phyloP scores from a whole-genome alignment of 2,329 filamentous ascomycete genomes.

The Amesomyces nigricolor region DNA sequence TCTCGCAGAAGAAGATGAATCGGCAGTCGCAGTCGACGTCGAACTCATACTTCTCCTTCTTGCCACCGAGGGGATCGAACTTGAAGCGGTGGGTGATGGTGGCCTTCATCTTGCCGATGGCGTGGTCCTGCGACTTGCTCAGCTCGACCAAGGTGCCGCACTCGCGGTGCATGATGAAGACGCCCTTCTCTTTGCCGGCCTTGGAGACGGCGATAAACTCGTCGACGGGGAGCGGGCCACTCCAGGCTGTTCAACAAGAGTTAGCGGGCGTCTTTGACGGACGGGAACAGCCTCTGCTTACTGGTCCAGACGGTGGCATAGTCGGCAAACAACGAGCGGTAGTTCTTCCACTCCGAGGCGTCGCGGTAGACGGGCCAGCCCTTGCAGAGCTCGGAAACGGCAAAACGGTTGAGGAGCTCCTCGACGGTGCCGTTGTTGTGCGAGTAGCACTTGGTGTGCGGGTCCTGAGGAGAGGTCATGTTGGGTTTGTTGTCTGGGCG shows the following conservation, averaged over 20 bases:
- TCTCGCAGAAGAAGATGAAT: constrained; percentile 44
- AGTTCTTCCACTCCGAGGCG: constrained; percentile 49
- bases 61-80: constrained; percentile 11
- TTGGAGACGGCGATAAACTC: constrained; percentile 47
- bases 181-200: constrained; percentile 44
- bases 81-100: constrained; percentile 48
- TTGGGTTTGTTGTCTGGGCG: background rate
- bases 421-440: constrained; percentile 40
- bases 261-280: background rate
- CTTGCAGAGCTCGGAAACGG: constrained; percentile 47
- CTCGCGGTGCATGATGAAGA: constrained; percentile 53
- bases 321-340: constrained; percentile 42
- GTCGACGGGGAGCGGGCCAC: constrained; percentile 37
- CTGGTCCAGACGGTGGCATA: constrained; percentile 47
- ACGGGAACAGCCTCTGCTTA: constrained; percentile 27
- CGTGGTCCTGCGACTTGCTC: constrained; percentile 34
- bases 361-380: constrained; percentile 51
- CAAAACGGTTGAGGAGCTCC: constrained; percentile 41
- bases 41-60: constrained; percentile 32
- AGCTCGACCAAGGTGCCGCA: constrained; percentile 45
- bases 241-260: constrained; percentile 37
- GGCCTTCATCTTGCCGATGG: constrained; percentile 49
- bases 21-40: constrained; percentile 48
- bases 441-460: constrained; percentile 33
- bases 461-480: constrained; percentile 32